Evolutionary conservation across 2,329 filamentous ascomycete genomes (phyloP).

Genomic region (Huntiella abstrusa): DNA sequence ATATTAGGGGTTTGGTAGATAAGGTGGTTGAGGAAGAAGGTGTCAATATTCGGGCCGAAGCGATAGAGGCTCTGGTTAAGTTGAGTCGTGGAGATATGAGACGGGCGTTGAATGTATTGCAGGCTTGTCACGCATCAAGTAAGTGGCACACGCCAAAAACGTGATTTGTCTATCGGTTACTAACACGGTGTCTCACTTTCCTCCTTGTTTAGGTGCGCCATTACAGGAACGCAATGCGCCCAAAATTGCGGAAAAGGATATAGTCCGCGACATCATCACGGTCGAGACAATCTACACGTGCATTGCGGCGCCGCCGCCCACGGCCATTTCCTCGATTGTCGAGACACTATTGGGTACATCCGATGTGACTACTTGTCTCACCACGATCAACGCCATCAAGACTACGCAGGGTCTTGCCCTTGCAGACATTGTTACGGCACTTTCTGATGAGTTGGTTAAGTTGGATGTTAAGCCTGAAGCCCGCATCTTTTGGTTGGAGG

Average conservation of each 20-base stretch:
- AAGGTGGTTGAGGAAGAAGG: conserved; percentile 75
- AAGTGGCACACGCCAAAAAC: conserved; percentile 18
- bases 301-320: conserved; percentile 83
- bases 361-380: conserved; percentile 77
- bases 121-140: conserved; percentile 91
- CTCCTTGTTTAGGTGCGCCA: conserved; percentile 37
- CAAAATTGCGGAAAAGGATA: conserved; percentile 41
- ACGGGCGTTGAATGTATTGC: conserved; percentile 79
- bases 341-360: conserved; percentile 65
- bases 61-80: conserved; percentile 63
- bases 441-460: conserved; percentile 65
- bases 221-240: conserved; percentile 41
- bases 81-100: conserved; percentile 95
- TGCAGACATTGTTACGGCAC: conserved; percentile 77
- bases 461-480: conserved; percentile 74
- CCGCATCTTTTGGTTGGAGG: conserved; percentile 79
- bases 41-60: conserved; percentile 65
- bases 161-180: neutral
- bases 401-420: conserved; percentile 68
- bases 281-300: conserved; percentile 94
- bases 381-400: conserved; percentile 77
- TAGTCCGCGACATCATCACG: conserved; percentile 60
- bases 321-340: conserved; percentile 69
- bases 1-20: conserved; percentile 73
- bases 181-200: neutral